Evolutionary conservation across 345 rosid genomes (phyloP).

Genomic region (Ceriops decandra): DNA sequence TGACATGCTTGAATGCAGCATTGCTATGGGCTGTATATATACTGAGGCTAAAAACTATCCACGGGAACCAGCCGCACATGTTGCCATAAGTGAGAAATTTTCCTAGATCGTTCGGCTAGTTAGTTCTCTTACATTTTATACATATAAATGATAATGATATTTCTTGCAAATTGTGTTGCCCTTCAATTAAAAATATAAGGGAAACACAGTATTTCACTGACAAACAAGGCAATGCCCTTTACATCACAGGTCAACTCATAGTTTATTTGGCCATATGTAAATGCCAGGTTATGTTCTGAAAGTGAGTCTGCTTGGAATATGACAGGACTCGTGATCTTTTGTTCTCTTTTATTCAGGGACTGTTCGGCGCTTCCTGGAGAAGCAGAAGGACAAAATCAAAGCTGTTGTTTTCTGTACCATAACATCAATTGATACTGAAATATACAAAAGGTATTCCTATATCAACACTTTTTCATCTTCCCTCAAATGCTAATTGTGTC

Average conservation of each 20-base stretch:
- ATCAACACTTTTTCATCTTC: neutral
- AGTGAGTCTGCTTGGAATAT: neutral
- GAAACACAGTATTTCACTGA: too few species aligned
- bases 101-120: neutral
- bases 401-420: slow-evolving; percentile 94
- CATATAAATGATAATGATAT: too few species aligned
- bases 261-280: too few species aligned
- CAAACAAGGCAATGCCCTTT: too few species aligned
- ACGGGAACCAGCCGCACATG: slow-evolving; percentile 98
- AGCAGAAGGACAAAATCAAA: slow-evolving; percentile 73
- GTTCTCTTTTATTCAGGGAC: slow-evolving; percentile 60
- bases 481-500: too few species aligned
- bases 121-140: neutral
- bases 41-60: slow-evolving; percentile 95
- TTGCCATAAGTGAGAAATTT: slow-evolving; percentile 79
- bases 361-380: slow-evolving; percentile 87
- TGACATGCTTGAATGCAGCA: slow-evolving; percentile 48
- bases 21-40: slow-evolving; percentile 92
- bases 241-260: too few species aligned
- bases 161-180: too few species aligned
- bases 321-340: slow-evolving; percentile 1
- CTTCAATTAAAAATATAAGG: too few species aligned
- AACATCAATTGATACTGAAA: slow-evolving; percentile 82
- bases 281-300: too few species aligned
- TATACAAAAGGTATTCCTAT: slow-evolving; percentile 69